Evolutionary conservation across 345 rosid genomes (phyloP).

Genomic region (Melastoma malabathricum): DNA sequence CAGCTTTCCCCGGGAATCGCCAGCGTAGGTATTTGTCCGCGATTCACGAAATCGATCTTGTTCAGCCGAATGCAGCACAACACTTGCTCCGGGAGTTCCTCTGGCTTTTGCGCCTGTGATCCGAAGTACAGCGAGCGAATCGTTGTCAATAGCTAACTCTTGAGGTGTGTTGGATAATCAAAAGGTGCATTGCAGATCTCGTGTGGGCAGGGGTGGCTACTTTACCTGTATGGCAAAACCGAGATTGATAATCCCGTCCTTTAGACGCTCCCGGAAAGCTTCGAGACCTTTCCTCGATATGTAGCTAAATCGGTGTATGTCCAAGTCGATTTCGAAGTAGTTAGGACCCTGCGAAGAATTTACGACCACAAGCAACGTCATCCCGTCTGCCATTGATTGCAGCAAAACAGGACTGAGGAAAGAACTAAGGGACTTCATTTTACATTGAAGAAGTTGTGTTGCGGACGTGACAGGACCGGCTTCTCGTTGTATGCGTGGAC

Average conservation of each 20-base stretch:
- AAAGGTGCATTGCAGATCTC: not conserved
- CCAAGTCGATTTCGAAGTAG: conserved; percentile 75
- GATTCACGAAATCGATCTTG: conserved; percentile 57
- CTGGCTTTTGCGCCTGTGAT: conserved; percentile 63
- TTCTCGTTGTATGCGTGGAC: conserved; percentile 55
- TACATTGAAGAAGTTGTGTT: conserved; percentile 61
- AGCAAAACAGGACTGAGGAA: not conserved
- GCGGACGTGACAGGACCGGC: conserved; percentile 84
- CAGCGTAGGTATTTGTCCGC: conserved; percentile 57
- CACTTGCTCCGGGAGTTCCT: conserved; percentile 78
- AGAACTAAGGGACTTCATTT: conserved; percentile 1
- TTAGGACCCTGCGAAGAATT: conserved; percentile 45
- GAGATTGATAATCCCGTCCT: conserved; percentile 47
- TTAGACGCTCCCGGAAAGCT: conserved; percentile 55
- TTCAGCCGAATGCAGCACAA: conserved; percentile 58
- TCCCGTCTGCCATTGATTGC: not conserved
- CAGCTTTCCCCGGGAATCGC: conserved; percentile 22
- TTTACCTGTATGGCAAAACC: conserved; percentile 79
- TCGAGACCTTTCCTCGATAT: conserved; percentile 85
- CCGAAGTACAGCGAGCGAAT: too few species aligned
- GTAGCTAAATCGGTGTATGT: conserved; percentile 76
- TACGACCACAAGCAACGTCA: not conserved
- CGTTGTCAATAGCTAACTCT: too few species aligned
- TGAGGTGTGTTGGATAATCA: not conserved
- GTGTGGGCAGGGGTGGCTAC: not conserved